Conservation (phyloP, 2,329 filamentous ascomycete species). For the Aspergillus ustus region DNA sequence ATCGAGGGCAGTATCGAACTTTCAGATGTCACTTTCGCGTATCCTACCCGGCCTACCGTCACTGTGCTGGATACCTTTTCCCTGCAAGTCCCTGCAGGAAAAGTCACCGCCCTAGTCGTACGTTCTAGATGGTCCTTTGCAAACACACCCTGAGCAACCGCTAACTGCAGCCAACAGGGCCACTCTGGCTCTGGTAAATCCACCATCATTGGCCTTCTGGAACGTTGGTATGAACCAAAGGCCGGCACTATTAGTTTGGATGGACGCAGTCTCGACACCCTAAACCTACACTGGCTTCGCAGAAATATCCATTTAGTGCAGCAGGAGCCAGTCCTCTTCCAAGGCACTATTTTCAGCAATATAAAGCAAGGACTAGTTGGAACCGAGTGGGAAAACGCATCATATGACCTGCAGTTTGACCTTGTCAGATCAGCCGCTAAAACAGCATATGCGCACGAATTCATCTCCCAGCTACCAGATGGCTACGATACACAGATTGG, state of each 20-base stretch:
- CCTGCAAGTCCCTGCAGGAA: constrained; percentile 80
- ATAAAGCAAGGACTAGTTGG: constrained; percentile 91
- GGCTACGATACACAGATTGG: constrained; percentile 95
- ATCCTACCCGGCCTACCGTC: constrained; percentile 89
- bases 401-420: constrained; percentile 69
- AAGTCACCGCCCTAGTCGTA: constrained; percentile 86
- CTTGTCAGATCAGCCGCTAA: constrained; percentile 80
- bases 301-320: constrained; percentile 91
- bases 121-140: no score
- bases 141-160: no score
- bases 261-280: constrained; percentile 74
- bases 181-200: constrained; percentile 94
- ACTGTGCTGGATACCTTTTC: constrained; percentile 83
- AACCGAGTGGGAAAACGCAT: constrained; percentile 71
- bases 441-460: constrained; percentile 93
- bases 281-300: constrained; percentile 89
- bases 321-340: constrained; percentile 90
- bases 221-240: constrained; percentile 92
- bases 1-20: constrained; percentile 81
- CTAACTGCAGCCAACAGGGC: constrained; percentile 38
- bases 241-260: constrained; percentile 80
- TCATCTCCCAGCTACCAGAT: constrained; percentile 79
- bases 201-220: constrained; percentile 89
- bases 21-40: constrained; percentile 84
- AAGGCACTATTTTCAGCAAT: constrained; percentile 85